Percentiles rank a stretch among this genome's conserved stretches.
phyloP scores from a whole-genome alignment of 495 filamentous ascomycete genomes.

The Neurospora pannonica region DNA sequence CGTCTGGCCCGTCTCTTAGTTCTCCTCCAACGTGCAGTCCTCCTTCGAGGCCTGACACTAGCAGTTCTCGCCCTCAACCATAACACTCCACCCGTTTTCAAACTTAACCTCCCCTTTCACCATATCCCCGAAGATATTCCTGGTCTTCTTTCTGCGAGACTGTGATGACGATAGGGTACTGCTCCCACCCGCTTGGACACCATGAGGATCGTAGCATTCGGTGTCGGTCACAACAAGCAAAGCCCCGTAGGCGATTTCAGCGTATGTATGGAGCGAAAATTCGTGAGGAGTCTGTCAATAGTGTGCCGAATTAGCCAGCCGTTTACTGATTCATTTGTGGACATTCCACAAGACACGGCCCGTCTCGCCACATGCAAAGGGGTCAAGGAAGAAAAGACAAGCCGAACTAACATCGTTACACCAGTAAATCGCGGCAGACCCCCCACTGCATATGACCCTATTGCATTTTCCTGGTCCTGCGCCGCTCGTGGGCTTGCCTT shows the following conservation, averaged over 20 bases:
- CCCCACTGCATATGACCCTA: neutral
- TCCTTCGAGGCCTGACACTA: neutral
- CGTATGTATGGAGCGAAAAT: neutral
- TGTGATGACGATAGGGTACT: neutral
- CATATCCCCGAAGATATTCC: too few relatives aligned
- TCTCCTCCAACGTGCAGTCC: neutral
- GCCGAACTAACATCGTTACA: neutral
- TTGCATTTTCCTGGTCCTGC: neutral
- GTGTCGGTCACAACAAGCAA: neutral
- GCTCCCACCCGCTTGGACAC: neutral
- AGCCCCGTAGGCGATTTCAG: neutral
- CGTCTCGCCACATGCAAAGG: neutral
- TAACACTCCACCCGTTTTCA: too few relatives aligned
- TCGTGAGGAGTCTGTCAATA: neutral
- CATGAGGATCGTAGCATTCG: neutral
- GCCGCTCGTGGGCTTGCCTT: neutral
- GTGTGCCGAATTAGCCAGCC: neutral
- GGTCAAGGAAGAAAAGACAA: neutral
- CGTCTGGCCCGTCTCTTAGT: neutral
- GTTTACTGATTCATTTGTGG: neutral
- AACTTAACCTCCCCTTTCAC: too few relatives aligned
- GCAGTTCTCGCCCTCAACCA: too few relatives aligned
- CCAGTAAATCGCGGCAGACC: neutral
- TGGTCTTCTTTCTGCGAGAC: too few relatives aligned
- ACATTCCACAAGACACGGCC: neutral